Conservation (phyloP, 129 eudicot species). For the Lactuca saligna region DNA sequence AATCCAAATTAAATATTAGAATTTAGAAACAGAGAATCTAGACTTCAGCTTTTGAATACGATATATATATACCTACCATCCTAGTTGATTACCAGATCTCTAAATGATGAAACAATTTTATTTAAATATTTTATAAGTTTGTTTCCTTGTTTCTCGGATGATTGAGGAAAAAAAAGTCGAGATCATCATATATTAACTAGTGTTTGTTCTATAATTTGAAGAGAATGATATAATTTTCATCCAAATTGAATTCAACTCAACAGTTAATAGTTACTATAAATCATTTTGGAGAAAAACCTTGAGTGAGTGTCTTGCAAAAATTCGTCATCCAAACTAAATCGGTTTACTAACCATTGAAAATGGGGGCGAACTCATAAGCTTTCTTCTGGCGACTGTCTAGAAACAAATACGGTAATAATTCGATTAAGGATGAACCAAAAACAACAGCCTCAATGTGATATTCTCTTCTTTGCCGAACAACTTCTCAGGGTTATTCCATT, state of each 20-base stretch:
- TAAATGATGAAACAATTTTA: too few relatives aligned
- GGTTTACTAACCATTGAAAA: slow-evolving; percentile 85
- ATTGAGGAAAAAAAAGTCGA: too few relatives aligned
- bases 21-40: background rate
- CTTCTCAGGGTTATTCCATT: too few relatives aligned
- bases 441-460: too few relatives aligned
- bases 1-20: slow-evolving; percentile 9
- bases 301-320: slow-evolving; percentile 85
- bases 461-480: too few relatives aligned
- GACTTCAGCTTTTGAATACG: too few relatives aligned
- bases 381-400: slow-evolving; percentile 71
- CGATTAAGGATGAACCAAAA: slow-evolving; percentile 76
- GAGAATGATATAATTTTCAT: slow-evolving; percentile 1
- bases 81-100: background rate
- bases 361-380: slow-evolving; percentile 90
- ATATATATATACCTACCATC: background rate
- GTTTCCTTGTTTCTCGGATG: background rate
- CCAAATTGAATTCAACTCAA: background rate
- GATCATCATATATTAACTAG: too few relatives aligned
- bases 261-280: background rate
- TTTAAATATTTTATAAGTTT: slow-evolving; percentile 28
- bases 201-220: slow-evolving; percentile 61
- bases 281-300: slow-evolving; percentile 42
- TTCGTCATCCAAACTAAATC: slow-evolving; percentile 83
- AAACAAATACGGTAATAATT: slow-evolving; percentile 70